Base-by-base conservation (phyloP, 2,329 filamentous ascomycete species). In the Sporothrix brunneoviolacea region DNA sequence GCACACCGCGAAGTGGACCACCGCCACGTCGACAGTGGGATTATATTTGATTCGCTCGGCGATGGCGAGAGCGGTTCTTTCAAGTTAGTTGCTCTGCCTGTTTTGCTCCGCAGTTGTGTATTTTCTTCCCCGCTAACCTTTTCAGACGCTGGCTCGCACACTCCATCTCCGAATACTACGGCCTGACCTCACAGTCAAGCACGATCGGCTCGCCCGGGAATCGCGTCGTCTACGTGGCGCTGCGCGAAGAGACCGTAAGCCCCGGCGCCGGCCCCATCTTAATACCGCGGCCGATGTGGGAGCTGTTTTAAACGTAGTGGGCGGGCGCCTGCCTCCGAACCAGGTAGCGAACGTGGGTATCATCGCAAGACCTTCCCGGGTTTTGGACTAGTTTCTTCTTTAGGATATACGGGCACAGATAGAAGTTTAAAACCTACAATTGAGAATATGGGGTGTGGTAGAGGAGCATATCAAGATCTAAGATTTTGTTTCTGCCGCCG, bases 91-190 rank as follows among this genome's bases (percentile, higher is more conserved):
- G n/a, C 30, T 10, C 8, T 24, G 18, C 12, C 21, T 8, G 35
- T 41, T 30, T 48, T 37, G 22, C 27, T 33, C 42, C 39, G n/a
- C n/a, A n/a, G n/a, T n/a, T n/a, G n/a, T n/a, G n/a, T 44, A 37
- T 48, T 19, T 39, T 38, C 39, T 53, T 18, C 24, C 16, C 50
- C 27, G 27, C 4, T 38, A 40, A n/a, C 8, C 16, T n/a, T 22
- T 13, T 15, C 21, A 91, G 87, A 58, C 86, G 91, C 56, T 97
- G 91, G 87, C 79, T 97, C 48, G 88, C 94, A 1, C 91, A 97
- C 67, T 86, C 88, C 52, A 91, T 97, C 56, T 91, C 88, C 9
- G 81, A 85, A 36, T 97, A 97, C 66, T 97, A 97, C 64, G 91
- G 90, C 39, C 76, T 96, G 51, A 79, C 83, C 54, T 95, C 91